Percentiles rank a stretch among this genome's conserved stretches.
These are phyloP conservation scores for Nasturtium officinale DNA, from an alignment of 345 rosid genomes.

Conservation along the genomic window DNA sequence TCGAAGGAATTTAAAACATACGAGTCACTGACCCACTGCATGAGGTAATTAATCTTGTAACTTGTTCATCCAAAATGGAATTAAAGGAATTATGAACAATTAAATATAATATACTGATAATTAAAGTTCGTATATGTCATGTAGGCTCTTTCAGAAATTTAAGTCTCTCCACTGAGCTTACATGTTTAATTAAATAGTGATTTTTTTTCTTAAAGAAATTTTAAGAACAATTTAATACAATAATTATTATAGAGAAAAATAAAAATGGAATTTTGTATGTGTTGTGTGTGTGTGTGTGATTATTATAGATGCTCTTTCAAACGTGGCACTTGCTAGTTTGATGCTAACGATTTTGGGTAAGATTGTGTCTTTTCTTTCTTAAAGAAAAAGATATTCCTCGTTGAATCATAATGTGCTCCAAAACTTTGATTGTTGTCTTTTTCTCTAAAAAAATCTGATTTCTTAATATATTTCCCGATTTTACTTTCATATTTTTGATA, in stretches of 20 bases:
- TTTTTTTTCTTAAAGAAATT: not conserved
- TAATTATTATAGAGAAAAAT: not conserved
- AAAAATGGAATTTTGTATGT: slow-evolving; percentile 20
- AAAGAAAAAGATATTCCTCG: slow-evolving; percentile 33
- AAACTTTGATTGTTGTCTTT: slow-evolving; percentile 29
- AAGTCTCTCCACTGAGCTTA: slow-evolving; percentile 12
- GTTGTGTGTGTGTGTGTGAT: slow-evolving; percentile 1
- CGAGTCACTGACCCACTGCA: slow-evolving; percentile 14
- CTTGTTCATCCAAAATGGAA: slow-evolving; percentile 29
- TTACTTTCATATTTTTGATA: not conserved
- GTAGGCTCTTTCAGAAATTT: not conserved
- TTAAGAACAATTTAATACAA: slow-evolving; percentile 4
- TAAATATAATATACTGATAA: no score
- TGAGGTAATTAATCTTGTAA: not conserved
- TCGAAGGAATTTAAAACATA: slow-evolving; percentile 11
- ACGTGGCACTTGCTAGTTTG: slow-evolving; percentile 41
- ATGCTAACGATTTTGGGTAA: slow-evolving; percentile 38
- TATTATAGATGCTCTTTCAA: slow-evolving; percentile 18
- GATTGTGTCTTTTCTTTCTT: slow-evolving; percentile 37
- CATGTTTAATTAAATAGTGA: not conserved
- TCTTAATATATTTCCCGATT: not conserved
- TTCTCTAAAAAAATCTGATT: not conserved
- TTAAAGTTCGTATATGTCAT: not conserved
- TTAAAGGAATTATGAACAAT: slow-evolving; percentile 1
- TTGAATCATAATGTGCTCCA: slow-evolving; percentile 32